Evolutionary conservation across 257 asterid genomes (phyloP), one percentile per base, ranked within the genome.

Genomic region (Solanum verrucosum): DNA sequence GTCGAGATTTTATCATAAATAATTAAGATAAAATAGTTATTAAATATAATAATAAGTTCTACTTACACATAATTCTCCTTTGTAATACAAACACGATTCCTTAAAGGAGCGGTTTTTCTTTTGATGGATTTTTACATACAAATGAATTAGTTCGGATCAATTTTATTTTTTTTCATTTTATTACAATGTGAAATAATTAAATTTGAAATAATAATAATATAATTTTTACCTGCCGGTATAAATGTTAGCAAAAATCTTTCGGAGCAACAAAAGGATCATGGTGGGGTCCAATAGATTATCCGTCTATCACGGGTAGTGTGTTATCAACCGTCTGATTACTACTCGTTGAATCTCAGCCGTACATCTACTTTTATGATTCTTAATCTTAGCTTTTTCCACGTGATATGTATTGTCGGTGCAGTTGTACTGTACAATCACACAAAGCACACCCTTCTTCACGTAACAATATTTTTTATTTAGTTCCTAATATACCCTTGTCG

Each of bases 261-360:
- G 95, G 95, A 94, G 91, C 87, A 84, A 89, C 89, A 89, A 87
- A 87, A 20, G 93, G 90, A 68, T 86, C 93, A 38, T 88, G 92
- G 92, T 81, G 77, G 90, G 88, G 52, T 5, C 87, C 79, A 18
- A 71, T 7, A 60, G 38, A 29, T 70, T 81, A 8, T 87, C 89
- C 95, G 90, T 56, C 7, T 12, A 92, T 91, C 95, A 92, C 96
- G 94, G 91, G 89, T 84, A 49, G 44, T 89, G 85, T 85, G 46
- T 88, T 87, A 8, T 68, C 42, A 18, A 88, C 91, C 85, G 90
- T 60, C 38, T 2, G 74, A 40, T 87, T 56, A 56, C 86, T 44
- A 70, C 86, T 87, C 40, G 8, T 67, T 85, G 27, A 88, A 92
- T 94, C 93, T 72, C 84, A 85, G 75, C 95, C 94, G 95, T 89